Evolutionary conservation across 2,329 filamentous ascomycete species (phyloP), one percentile per base, ranked within the genome.

Genomic region (Stagonosporopsis cucurbitacearum): DNA sequence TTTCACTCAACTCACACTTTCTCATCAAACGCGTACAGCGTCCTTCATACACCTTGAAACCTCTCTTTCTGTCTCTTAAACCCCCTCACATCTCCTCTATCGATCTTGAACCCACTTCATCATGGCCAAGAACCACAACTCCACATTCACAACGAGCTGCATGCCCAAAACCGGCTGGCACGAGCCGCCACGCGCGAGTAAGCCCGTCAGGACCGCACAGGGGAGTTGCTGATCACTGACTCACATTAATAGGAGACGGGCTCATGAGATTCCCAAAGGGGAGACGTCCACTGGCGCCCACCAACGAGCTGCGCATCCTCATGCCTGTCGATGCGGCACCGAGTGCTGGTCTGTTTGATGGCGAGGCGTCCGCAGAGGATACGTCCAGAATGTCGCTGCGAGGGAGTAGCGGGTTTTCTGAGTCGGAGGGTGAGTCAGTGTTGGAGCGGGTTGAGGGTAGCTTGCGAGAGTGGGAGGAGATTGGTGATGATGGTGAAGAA

Each of bases 141-240:
- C 22, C 3, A 36, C 13, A 4, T 36, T 25, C 3, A 13, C 45
- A 7, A 17, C 19, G 15, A n/a, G 13, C n/a, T 23, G 12, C 1
- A 35, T 35, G 35, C 52, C 46, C 19, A 45, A 37, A 19, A 55
- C 52, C 2, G 41, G 35, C 22, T 55, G 52, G 52, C 20, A 28
- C 15, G 52, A 55, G 41, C 52, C 52, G 12, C 2, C 13, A 13
- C 52, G 35, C 3, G 35, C 36, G 2, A 9, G 52, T 55, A 46
- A 1, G 35, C 42, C 15, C 11, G 2, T 17, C n/a, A 15, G 2
- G n/a, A 11, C 2, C 6, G 11, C 13, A 11, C 25, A 17, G 1
- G 0, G 3, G 19, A 19, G 17, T 8, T 13, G 6, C 5, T 15
- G 2, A 3, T 40, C 22, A 13, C 40, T 51, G 43, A 44, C 12